Conservation (phyloP, 192 early-diverging fungal species). For the Coemansia sp. region DNA sequence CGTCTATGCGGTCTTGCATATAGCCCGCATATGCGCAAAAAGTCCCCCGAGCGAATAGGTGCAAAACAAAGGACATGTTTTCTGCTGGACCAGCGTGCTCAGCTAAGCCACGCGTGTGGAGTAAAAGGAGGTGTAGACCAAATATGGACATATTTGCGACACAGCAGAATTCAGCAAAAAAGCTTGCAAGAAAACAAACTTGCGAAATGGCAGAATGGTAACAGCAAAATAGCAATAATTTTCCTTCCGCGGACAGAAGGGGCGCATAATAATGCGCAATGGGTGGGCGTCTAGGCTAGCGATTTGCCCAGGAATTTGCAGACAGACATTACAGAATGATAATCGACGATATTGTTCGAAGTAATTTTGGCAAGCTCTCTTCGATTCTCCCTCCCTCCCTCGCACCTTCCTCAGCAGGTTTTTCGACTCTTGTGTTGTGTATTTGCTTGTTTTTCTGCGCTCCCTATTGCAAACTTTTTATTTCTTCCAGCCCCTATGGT, state of each 20-base stretch:
- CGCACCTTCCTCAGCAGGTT: background rate
- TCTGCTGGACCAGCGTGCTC: background rate
- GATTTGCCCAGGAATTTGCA: background rate
- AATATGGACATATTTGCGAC: background rate
- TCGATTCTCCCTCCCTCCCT: background rate
- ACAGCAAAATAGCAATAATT: background rate
- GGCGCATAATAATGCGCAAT: constrained; percentile 2
- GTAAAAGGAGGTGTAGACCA: background rate
- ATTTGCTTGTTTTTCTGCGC: constrained; percentile 4
- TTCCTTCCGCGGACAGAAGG: background rate
- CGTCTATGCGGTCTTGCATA: constrained; percentile 1
- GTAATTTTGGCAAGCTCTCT: constrained; percentile 1
- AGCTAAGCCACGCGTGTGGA: background rate
- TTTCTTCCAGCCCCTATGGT: constrained; percentile 7
- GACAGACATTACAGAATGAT: background rate
- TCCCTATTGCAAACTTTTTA: constrained; percentile 7
- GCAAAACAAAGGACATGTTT: background rate
- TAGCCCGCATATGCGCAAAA: constrained; percentile 7
- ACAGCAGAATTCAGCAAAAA: background rate
- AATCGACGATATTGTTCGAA: constrained; percentile 3
- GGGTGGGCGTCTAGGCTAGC: background rate
- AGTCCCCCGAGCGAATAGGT: background rate
- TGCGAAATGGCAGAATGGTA: background rate
- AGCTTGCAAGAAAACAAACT: background rate
- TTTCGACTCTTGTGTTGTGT: constrained; percentile 3